These are phyloP conservation scores for Pelagophyceae sp. DNA, from an alignment of 352 stramenopile genomes.

Conservation along the genomic window DNA sequence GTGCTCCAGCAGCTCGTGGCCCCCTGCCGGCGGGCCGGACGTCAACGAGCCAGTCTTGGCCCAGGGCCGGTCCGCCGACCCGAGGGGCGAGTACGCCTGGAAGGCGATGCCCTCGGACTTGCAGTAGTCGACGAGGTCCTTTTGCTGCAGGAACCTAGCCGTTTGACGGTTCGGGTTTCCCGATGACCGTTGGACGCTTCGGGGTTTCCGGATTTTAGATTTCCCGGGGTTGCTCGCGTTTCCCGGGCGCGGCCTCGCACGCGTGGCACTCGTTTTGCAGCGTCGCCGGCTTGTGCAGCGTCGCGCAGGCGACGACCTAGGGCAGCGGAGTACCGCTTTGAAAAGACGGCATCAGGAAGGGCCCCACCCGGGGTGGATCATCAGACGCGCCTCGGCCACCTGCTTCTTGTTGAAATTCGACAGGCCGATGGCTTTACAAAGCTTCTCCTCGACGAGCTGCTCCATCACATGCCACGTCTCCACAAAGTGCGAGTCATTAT, in stretches of 20 bases:
- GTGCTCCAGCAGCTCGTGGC: background rate
- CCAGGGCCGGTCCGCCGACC: conserved; percentile 15
- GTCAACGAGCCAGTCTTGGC: background rate
- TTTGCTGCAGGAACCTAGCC: conserved; percentile 40
- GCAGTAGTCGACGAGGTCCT: conserved; percentile 34
- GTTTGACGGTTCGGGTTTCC: too few species aligned
- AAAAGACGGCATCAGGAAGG: too few species aligned
- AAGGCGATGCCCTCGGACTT: conserved; percentile 34
- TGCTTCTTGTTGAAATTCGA: conserved; percentile 42
- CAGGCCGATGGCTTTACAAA: conserved; percentile 38
- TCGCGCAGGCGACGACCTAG: conserved; percentile 31
- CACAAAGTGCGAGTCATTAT: conserved; percentile 23
- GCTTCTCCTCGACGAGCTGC: conserved; percentile 33
- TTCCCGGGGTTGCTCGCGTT: too few species aligned
- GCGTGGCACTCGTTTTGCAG: conserved; percentile 48
- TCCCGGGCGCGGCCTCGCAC: too few species aligned
- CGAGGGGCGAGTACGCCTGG: conserved; percentile 39
- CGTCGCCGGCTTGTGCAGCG: conserved; percentile 30
- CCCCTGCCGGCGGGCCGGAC: background rate
- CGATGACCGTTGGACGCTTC: too few species aligned
- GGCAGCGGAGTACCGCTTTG: too few species aligned
- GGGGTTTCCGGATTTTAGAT: too few species aligned
- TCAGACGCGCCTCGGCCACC: too few species aligned
- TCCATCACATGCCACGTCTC: conserved; percentile 44
- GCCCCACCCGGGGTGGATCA: too few species aligned